Percentiles rank a stretch among this genome's conserved stretches.
These are phyloP conservation scores for Benincasa hispida DNA, from an alignment of 306 rosid genomes.

Conservation along the genomic window DNA sequence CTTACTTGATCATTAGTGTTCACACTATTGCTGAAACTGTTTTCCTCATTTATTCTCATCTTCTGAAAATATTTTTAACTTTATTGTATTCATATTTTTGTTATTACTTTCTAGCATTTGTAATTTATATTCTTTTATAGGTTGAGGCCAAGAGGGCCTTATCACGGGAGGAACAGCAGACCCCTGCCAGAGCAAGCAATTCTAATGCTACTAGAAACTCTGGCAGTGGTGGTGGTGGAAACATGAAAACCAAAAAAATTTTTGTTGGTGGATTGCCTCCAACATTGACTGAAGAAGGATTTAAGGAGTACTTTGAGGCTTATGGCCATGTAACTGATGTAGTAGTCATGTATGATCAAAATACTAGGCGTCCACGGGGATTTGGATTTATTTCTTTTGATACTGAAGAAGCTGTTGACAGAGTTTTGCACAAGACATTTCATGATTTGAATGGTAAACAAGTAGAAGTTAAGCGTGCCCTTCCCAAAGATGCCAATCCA, in stretches of 20 bases:
- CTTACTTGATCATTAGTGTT: background rate
- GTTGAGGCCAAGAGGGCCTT: slow-evolving; percentile 97
- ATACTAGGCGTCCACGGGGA: slow-evolving; percentile 94
- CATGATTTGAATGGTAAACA: slow-evolving; percentile 97
- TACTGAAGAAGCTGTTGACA: slow-evolving; percentile 86
- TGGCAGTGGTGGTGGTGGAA: slow-evolving; percentile 59
- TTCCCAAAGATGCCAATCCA: slow-evolving; percentile 96
- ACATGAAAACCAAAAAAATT: slow-evolving; percentile 79
- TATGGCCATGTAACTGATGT: slow-evolving; percentile 89
- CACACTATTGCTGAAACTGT: background rate
- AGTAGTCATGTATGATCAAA: slow-evolving; percentile 95
- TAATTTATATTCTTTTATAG: slow-evolving; percentile 37
- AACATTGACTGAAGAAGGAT: slow-evolving; percentile 72
- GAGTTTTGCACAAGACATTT: slow-evolving; percentile 88
- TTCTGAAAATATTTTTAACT: background rate
- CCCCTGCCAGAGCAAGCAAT: slow-evolving; percentile 62
- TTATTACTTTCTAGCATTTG: background rate
- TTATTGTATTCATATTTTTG: background rate
- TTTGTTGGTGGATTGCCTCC: slow-evolving; percentile 98
- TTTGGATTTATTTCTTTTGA: slow-evolving; percentile 97
- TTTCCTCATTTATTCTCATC: background rate
- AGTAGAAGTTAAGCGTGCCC: slow-evolving; percentile 98
- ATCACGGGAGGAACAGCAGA: slow-evolving; percentile 95
- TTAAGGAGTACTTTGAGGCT: slow-evolving; percentile 72
- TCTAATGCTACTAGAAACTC: slow-evolving; percentile 44